These are phyloP conservation scores for Exsudoporus floridanus DNA, from an alignment of 1,284 basidiomycete genomes.

Conservation along the genomic window DNA sequence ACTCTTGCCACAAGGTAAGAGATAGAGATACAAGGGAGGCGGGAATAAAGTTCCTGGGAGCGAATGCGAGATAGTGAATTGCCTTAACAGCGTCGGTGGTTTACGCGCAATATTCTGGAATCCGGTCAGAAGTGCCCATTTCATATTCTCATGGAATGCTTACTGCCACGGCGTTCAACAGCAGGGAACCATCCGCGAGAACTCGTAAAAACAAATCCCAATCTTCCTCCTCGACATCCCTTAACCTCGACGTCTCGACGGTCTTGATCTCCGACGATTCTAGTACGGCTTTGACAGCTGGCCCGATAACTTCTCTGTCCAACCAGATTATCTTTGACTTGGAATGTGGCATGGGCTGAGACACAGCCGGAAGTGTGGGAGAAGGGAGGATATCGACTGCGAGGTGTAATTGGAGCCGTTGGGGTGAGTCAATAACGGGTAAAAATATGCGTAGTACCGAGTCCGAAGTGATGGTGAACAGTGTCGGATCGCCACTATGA, in stretches of 20 bases:
- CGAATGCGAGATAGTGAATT: conserved; percentile 69
- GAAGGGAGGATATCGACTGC: conserved; percentile 66
- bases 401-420: conserved; percentile 81
- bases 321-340: conserved; percentile 62
- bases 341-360: conserved; percentile 25
- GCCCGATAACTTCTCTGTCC: conserved; percentile 56
- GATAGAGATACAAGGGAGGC: conserved; percentile 50
- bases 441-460: conserved; percentile 80
- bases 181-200: conserved; percentile 66
- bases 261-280: conserved; percentile 25
- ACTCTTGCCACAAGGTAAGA: conserved; percentile 49
- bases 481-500: conserved; percentile 66
- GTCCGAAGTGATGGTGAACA: conserved; percentile 77
- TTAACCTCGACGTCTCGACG: conserved; percentile 48
- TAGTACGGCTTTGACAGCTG: conserved; percentile 46
- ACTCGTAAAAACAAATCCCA: conserved; percentile 81
- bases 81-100: conserved; percentile 81
- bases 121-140: conserved; percentile 12
- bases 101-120: conserved; percentile 81
- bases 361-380: conserved; percentile 37
- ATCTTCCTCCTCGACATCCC: conserved; percentile 63
- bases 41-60: conserved; percentile 48
- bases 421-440: conserved; percentile 84
- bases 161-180: conserved; percentile 74
- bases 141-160: conserved; percentile 27